Base-by-base conservation (phyloP, 108 stramenopile species). In the Cyclotella choctawhatcheeana region DNA sequence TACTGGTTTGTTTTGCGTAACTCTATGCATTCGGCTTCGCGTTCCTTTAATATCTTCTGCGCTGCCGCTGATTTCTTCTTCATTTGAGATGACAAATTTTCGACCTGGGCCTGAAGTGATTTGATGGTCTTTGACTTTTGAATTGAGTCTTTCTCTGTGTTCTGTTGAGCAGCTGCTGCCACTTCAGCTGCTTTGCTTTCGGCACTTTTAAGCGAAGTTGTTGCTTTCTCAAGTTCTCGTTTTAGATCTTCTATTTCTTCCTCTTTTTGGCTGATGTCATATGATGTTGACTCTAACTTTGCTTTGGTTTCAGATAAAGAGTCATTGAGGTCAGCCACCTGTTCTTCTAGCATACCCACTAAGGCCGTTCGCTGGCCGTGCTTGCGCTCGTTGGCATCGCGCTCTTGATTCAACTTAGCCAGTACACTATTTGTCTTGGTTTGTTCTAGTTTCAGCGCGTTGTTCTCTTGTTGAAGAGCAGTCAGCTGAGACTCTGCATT, bases 351-450 rank as follows among this genome's bases (percentile, higher is more conserved):
- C 93, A 96, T 90, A 17, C 92, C 93, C 68, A 96, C 88, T 18
- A 93, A 73, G 0, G 95, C 95, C 16, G 93, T 93, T 68, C 91
- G 68, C 76, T 96, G 91, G 4, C 95, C 95, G 53, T 93, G 92
- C 59, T 90, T 92, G 5, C 76, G 68, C 66, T 93, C 85, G 50
- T 74, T 90, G 10, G 82, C 81, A 58, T 96, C 93, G 50, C 88
- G 85, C 50, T 96, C 95, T 56, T 85, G 81, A 50, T 96, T 89
- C 17, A 96, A 79, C 17, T 87, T 83, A 26, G 72, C 79, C 20
- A 91, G 79, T 14, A 92, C 79, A 59, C 89, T 82, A 18, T 71
- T 83, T 25, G 71, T 92, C 63, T 92, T 86, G 18, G 92, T 91
- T 50, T 85, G 67, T 37, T 93, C 91, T 17, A 93, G 69, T 66